A percentile compares a stretch with the other conserved stretches of the same genome.
phyloP scores from a whole-genome alignment of 208 protist genomes.

The Leishmania aethiopica region DNA sequence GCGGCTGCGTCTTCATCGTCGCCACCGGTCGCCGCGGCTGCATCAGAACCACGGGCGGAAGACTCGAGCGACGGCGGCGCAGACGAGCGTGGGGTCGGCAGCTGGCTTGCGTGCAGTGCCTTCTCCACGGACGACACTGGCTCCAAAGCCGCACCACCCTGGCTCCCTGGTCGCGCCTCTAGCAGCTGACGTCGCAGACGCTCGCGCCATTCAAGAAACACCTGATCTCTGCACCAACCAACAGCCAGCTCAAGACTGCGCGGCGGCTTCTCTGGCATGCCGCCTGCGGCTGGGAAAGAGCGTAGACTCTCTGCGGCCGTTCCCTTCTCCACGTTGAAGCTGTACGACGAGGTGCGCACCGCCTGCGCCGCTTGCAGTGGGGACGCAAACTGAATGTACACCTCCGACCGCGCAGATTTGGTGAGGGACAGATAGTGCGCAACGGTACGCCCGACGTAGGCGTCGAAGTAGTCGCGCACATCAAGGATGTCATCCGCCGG shows the following conservation, averaged over 20 bases:
- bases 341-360: slow-evolving; percentile 36
- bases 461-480: slow-evolving; percentile 79
- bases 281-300: neutral
- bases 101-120: neutral
- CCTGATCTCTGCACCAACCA: slow-evolving; percentile 53
- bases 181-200: slow-evolving; percentile 23
- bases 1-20: slow-evolving; percentile 12
- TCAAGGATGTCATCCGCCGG: slow-evolving; percentile 43
- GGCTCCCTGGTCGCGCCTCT: slow-evolving; percentile 9
- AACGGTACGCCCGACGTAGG: slow-evolving; percentile 67
- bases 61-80: slow-evolving; percentile 23
- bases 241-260: slow-evolving; percentile 34
- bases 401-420: slow-evolving; percentile 21
- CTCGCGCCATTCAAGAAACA: slow-evolving; percentile 43
- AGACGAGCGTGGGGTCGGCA: slow-evolving; percentile 6
- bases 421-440: slow-evolving; percentile 41
- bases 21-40: neutral
- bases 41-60: slow-evolving; percentile 24
- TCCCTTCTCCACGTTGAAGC: slow-evolving; percentile 35
- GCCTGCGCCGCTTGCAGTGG: slow-evolving; percentile 49
- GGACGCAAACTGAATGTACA: slow-evolving; percentile 71
- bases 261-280: neutral
- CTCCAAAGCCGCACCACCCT: neutral
- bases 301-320: slow-evolving; percentile 17
- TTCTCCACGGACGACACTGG: neutral